phyloP scores from a whole-genome alignment of 1,284 basidiomycete species.

The Leccinum griseonigrum region DNA sequence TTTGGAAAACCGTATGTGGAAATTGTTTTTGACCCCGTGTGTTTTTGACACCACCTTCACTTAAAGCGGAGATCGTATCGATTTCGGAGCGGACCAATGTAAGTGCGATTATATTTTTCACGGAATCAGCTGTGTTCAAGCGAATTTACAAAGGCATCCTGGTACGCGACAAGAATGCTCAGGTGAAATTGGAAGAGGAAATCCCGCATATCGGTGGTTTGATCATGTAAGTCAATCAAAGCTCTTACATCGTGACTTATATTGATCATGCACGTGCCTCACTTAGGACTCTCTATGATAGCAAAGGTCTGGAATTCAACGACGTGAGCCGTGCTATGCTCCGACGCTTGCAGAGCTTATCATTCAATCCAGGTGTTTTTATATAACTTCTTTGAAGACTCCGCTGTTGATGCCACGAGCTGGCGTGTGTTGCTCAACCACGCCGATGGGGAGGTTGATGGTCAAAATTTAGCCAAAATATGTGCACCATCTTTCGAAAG shows the following conservation, averaged over 20 bases:
- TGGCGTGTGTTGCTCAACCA: constrained; percentile 61
- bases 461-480: constrained; percentile 13
- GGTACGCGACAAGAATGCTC: constrained; percentile 58
- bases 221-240: constrained; percentile 48
- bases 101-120: constrained; percentile 7
- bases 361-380: constrained; percentile 52
- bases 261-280: neutral
- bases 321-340: constrained; percentile 43
- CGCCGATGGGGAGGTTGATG: constrained; percentile 24
- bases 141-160: constrained; percentile 51
- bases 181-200: constrained; percentile 45
- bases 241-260: neutral
- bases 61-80: constrained; percentile 48
- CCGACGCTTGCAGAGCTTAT: constrained; percentile 1
- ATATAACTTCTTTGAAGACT: constrained; percentile 72
- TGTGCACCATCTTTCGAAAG: constrained; percentile 46
- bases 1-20: constrained; percentile 46
- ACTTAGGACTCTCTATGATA: constrained; percentile 65
- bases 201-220: constrained; percentile 59
- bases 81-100: constrained; percentile 72
- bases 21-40: neutral
- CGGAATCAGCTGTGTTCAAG: neutral
- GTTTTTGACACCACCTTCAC: neutral
- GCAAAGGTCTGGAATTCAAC: constrained; percentile 74
- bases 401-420: constrained; percentile 43